phyloP scores from a whole-genome alignment of 352 stramenopile species.

The Globisporangium nagaii region DNA sequence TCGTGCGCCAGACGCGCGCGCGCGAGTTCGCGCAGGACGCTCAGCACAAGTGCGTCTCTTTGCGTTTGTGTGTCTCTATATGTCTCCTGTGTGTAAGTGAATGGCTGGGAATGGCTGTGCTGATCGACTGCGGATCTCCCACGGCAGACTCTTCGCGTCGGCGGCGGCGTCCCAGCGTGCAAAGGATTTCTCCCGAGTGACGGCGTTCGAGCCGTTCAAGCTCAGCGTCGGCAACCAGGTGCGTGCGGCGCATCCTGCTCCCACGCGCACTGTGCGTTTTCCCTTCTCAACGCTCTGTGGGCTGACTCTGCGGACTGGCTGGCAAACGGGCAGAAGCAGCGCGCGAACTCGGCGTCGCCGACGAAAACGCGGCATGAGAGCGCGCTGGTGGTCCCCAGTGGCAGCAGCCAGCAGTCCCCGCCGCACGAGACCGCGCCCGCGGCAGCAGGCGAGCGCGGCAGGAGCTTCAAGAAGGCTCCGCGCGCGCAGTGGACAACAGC shows the following conservation, averaged over 20 bases:
- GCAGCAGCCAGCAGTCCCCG: neutral
- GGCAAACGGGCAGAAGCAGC: neutral
- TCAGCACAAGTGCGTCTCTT: slow-evolving; percentile 29
- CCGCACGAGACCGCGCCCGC: neutral
- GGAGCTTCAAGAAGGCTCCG: neutral
- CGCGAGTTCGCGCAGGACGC: slow-evolving; percentile 30
- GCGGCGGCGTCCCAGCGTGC: slow-evolving; percentile 7
- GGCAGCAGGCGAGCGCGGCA: neutral
- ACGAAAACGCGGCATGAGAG: slow-evolving; percentile 1
- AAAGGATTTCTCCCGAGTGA: slow-evolving; percentile 62
- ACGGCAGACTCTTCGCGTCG: slow-evolving; percentile 22
- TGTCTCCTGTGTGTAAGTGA: too few species aligned
- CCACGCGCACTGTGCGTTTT: neutral
- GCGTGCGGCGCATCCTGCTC: neutral
- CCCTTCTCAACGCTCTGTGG: too few species aligned
- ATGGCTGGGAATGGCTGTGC: neutral
- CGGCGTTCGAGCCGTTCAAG: slow-evolving; percentile 42
- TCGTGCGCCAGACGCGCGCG: slow-evolving; percentile 48
- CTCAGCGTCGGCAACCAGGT: slow-evolving; percentile 63
- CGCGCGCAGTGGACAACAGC: neutral
- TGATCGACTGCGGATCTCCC: neutral
- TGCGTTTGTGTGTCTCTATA: neutral
- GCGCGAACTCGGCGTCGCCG: slow-evolving; percentile 6
- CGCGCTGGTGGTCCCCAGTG: too few species aligned
- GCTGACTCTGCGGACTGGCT: too few species aligned